Percentiles rank a stretch among this genome's conserved stretches.
phyloP scores from a whole-genome alignment of 2,329 filamentous ascomycete species.

The Triangularia verruculosa region DNA sequence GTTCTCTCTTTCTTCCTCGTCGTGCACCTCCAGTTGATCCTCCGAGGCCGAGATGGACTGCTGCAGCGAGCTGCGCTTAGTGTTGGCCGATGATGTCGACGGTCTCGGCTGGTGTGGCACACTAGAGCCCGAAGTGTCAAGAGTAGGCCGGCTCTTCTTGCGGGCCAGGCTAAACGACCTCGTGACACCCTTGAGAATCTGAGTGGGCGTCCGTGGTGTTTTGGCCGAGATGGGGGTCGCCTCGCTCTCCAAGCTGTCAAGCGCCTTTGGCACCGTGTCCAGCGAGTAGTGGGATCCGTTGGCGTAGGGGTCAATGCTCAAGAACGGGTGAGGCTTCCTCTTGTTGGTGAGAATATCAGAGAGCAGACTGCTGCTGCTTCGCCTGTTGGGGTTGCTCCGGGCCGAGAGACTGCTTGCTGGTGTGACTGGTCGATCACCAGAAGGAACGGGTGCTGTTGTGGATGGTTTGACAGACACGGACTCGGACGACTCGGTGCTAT shows the following conservation, averaged over 20 bases:
- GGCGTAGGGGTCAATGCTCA: slow-evolving; percentile 54
- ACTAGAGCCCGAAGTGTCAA: slow-evolving; percentile 10
- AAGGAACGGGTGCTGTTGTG: slow-evolving; percentile 8
- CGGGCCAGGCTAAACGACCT: slow-evolving; percentile 53
- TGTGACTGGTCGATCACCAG: slow-evolving; percentile 23
- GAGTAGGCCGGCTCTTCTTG: slow-evolving; percentile 47
- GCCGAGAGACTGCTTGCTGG: slow-evolving; percentile 25
- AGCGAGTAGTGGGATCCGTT: slow-evolving; percentile 36
- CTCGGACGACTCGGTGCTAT: slow-evolving; percentile 27
- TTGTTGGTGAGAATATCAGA: slow-evolving; percentile 34
- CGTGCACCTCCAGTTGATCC: slow-evolving; percentile 23
- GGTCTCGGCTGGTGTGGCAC: not conserved
- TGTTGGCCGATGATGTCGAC: not conserved
- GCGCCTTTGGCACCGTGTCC: slow-evolving; percentile 23
- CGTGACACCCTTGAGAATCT: slow-evolving; percentile 46
- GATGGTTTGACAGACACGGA: slow-evolving; percentile 14
- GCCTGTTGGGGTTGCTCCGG: slow-evolving; percentile 40
- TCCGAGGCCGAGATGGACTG: slow-evolving; percentile 15
- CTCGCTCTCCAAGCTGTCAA: slow-evolving; percentile 26
- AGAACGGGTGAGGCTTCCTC: slow-evolving; percentile 45
- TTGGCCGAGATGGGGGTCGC: slow-evolving; percentile 38
- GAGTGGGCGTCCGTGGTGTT: slow-evolving; percentile 39
- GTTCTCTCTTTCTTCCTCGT: not conserved
- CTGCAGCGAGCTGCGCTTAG: slow-evolving; percentile 4
- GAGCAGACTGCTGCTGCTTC: slow-evolving; percentile 40